phyloP scores from a whole-genome alignment of 148 eudicot species.

The Silene latifolia region DNA sequence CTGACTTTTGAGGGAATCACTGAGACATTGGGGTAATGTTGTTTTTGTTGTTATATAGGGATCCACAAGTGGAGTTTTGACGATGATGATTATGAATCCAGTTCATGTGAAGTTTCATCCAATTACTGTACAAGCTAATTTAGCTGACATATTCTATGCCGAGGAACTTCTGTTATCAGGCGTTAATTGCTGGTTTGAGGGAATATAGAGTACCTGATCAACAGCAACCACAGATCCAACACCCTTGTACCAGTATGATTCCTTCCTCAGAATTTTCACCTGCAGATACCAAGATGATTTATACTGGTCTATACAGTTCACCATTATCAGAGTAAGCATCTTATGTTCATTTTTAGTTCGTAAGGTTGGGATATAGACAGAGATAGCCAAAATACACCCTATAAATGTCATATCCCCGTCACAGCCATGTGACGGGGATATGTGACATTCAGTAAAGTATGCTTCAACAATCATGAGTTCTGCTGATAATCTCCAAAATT shows the following conservation, averaged over 20 bases:
- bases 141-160: no score
- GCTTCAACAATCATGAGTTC: not conserved
- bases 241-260: constrained; percentile 95
- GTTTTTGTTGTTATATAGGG: no score
- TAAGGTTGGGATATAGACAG: not conserved
- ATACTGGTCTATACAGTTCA: not conserved
- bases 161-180: not conserved
- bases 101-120: no score
- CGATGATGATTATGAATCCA: no score
- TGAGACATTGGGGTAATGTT: no score
- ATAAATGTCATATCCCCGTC: no score
- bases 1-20: no score
- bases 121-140: no score
- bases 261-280: constrained; percentile 91
- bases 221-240: constrained; percentile 89
- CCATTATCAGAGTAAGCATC: not conserved
- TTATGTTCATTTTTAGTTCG: not conserved
- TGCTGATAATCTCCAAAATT: not conserved
- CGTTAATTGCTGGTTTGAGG: not conserved
- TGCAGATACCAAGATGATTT: constrained; percentile 22
- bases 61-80: no score
- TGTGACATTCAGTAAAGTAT: not conserved
- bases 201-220: constrained; percentile 61
- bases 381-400: not conserved
- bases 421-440: no score